Base-by-base conservation (phyloP, 805 yeast genomes). In the Candida boleticola region DNA sequence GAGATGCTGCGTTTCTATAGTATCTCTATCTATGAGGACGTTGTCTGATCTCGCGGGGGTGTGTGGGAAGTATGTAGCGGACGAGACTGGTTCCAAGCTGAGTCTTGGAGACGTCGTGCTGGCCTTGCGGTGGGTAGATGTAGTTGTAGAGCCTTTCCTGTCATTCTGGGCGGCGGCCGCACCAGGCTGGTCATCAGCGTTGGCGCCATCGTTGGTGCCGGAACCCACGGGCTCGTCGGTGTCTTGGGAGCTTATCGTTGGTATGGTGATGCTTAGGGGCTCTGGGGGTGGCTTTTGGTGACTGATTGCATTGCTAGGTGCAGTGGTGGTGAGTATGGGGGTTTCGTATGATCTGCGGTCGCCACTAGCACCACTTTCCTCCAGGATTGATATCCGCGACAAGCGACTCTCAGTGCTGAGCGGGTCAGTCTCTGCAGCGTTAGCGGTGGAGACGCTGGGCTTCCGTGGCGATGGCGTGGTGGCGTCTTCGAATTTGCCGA, bases 51-150 rank as follows among this genome's bases (percentile, higher is more conserved):
- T 40, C 17, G 60, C 60, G 14, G 81, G 77, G 3, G 78, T 74
- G 55, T 83, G 87, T 2, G 89, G 89, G 43, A 80, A 74, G 54
- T 82, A 83, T 0, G 87, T 81, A 0, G 88, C 89, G 1, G 85
- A 79, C 0, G 85, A 79, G 0, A 81, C 77, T 0, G 87, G 86
- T 44, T 82, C 83, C 35, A 79, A 50, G 0, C 61, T 51, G 17
- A 60, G 14, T 9, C 18, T 23, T 23, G 27, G 27, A 23, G 27
- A 23, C 31, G n/a, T 35, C 36, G 29, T 10, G 29, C 10, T 26
- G 29, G 10, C 13, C 13, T 13, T 10, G 13, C 29, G 29, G 29
- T 13, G 29, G 29, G 29, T 26, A 13, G 13, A 11, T 10, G 29
- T 11, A 11, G 29, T 13, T 26, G 29, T 10, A 10, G 13, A 26